A percentile compares a stretch with the other conserved stretches of the same genome.
These are phyloP conservation scores for Leccinum uliginosum DNA, from an alignment of 768 basidiomycete species.

Conservation along the genomic window DNA sequence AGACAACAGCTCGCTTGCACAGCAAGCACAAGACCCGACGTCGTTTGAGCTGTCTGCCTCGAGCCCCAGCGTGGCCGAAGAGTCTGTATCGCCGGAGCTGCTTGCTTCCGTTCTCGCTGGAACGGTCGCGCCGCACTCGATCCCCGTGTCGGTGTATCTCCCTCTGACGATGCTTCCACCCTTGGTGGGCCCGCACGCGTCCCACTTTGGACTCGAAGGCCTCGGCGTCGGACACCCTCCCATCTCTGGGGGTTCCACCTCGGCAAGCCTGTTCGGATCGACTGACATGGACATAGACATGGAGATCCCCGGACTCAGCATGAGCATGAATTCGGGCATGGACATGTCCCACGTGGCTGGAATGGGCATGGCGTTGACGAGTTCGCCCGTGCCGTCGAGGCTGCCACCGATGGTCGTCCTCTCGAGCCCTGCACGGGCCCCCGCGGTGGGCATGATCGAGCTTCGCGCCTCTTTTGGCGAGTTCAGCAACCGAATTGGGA, in stretches of 20 bases:
- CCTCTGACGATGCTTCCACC: conserved; percentile 35
- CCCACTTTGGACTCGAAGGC: conserved; percentile 27
- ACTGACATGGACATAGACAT: conserved; percentile 33
- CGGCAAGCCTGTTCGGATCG: conserved; percentile 28
- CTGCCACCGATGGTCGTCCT: conserved; percentile 56
- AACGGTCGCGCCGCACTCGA: conserved; percentile 32
- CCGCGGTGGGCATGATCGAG: conserved; percentile 61
- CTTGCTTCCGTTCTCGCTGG: conserved; percentile 65
- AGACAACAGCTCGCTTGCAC: conserved; percentile 30
- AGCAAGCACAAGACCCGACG: conserved; percentile 5
- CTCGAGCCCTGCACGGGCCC: conserved; percentile 61
- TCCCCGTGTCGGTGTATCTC: conserved; percentile 71
- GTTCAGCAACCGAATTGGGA: conserved; percentile 8
- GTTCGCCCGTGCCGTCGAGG: conserved; percentile 31
- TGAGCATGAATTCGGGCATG: conserved; percentile 31
- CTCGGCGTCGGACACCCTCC: conserved; percentile 25
- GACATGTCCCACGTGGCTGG: conserved; percentile 27
- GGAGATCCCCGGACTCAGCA: conserved; percentile 33
- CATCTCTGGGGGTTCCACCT: conserved; percentile 20
- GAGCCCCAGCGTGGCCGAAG: conserved; percentile 26
- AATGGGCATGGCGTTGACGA: conserved; percentile 28
- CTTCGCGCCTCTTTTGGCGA: conserved; percentile 63
- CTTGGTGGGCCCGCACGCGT: conserved; percentile 10
- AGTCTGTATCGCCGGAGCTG: conserved; percentile 47
- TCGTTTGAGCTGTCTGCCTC: not conserved